Conservation (phyloP, 2,329 filamentous ascomycete genomes). For the Dothistroma pini region DNA sequence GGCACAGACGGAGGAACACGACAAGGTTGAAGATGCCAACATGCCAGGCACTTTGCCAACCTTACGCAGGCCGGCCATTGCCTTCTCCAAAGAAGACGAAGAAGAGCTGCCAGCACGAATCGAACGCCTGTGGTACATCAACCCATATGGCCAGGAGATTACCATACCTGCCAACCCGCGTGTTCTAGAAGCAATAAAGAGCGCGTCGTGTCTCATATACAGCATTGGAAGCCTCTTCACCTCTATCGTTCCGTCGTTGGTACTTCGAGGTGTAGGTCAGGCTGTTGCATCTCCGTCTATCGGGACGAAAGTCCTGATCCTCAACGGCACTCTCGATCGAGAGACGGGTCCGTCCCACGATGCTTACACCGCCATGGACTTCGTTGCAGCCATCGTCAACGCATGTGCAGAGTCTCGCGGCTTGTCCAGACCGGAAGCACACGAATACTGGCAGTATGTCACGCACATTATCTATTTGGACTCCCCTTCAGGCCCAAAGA, state of each 20-base stretch:
- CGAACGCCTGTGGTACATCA: conserved; percentile 90
- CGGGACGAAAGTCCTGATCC: conserved; percentile 72
- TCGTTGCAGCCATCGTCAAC: conserved; percentile 72
- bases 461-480: conserved; percentile 82
- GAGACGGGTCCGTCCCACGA: conserved; percentile 70
- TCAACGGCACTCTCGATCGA: conserved; percentile 80
- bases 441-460: conserved; percentile 65
- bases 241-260: conserved; percentile 75
- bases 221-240: conserved; percentile 94
- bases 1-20: conserved; percentile 52
- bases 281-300: conserved; percentile 51
- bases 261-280: conserved; percentile 71
- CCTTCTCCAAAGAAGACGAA: conserved; percentile 71
- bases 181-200: conserved; percentile 64
- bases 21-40: conserved; percentile 73
- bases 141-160: conserved; percentile 97
- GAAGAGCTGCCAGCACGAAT: conserved; percentile 76
- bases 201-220: conserved; percentile 71
- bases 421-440: conserved; percentile 18
- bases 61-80: conserved; percentile 74
- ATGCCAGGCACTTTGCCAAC: conserved; percentile 76
- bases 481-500: conserved; percentile 62
- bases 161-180: conserved; percentile 77
- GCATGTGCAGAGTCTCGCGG: conserved; percentile 68
- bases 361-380: conserved; percentile 73